Base-by-base conservation (phyloP, 2,329 filamentous ascomycete species). In the Aspergillus pseudoviridinutans region DNA sequence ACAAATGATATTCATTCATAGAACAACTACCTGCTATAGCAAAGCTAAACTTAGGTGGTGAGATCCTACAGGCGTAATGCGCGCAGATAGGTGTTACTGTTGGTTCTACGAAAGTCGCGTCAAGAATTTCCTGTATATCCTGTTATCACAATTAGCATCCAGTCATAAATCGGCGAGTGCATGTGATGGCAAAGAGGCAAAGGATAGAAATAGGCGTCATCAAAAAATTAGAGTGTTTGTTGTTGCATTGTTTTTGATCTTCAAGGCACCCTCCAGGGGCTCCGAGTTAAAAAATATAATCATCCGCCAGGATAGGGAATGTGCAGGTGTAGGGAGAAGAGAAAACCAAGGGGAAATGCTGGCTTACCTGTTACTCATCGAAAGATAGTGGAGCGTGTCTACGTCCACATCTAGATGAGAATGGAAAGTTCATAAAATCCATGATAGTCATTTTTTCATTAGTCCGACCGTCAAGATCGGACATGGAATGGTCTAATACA, bases 221-320 rank as follows among this genome's bases (percentile, higher is more conserved):
- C 74, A 86, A 87, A 87, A 87, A 87, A 87, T 87, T 87, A 87
- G 84, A 87, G 83, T 87, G 79, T 83, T 58, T 83, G 79, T 82
- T 84, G 83, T 84, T 85, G 81, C 79, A 64, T 78, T 8, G 77
- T 81, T 79, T 71, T 81, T 75, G 64, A 73, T 85, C 83, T 76
- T 84, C 84, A 86, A 75, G 57, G 79, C 68, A 61, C 64, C 65
- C 67, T 52, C 60, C 62, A 60, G 71, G 72, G 71, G 44, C 73
- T 86, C 79, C 79, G 84, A 78, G 84, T 87, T 87, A 87, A 87
- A 87, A 86, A 86, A 61, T 76, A 75, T 87, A 82, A 87, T 87
- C 84, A 81, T 84, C 69, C 76, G 75, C 75, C 75, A 69, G 54
- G 55, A 38, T 6, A 17, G 32, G 54, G 51, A 49, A 55, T 52